phyloP scores from a whole-genome alignment of 257 asterid species.

The Handroanthus guayacan region DNA sequence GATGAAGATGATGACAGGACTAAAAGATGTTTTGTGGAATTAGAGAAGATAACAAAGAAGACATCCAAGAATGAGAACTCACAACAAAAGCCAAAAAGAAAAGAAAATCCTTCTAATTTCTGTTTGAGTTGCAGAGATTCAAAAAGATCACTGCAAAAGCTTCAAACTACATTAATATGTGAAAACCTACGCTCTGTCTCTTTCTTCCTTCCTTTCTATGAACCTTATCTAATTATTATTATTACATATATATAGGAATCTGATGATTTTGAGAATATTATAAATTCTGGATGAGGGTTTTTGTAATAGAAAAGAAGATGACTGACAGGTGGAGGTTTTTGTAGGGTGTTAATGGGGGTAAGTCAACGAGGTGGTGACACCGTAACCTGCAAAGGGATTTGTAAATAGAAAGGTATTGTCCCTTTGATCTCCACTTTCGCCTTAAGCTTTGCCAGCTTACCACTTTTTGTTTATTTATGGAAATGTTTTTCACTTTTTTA shows the following conservation, averaged over 20 bases:
- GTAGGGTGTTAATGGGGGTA: not conserved
- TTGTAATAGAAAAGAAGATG: not conserved
- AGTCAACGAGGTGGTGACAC: slow-evolving; percentile 47
- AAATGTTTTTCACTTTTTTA: not conserved
- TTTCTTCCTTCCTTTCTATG: slow-evolving; percentile 26
- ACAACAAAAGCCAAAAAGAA: not conserved
- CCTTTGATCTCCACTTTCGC: slow-evolving; percentile 40
- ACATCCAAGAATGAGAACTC: no score
- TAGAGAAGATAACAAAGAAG: not conserved
- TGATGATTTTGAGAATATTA: not conserved
- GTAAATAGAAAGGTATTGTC: not conserved
- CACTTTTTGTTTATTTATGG: slow-evolving; percentile 29
- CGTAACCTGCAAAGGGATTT: not conserved
- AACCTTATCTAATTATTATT: slow-evolving; percentile 23
- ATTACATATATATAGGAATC: not conserved
- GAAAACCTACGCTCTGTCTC: slow-evolving; percentile 34
- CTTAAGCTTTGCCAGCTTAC: slow-evolving; percentile 34
- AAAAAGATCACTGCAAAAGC: slow-evolving; percentile 33
- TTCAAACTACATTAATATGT: slow-evolving; percentile 29
- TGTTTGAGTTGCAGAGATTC: not conserved
- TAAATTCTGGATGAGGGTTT: not conserved
- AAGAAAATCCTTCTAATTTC: slow-evolving; percentile 2
- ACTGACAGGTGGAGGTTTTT: slow-evolving; percentile 49
- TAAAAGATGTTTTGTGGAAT: slow-evolving; percentile 3
- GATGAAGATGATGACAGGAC: not conserved